These are phyloP conservation scores for Calonectria multiphialidica DNA, from an alignment of 2,329 filamentous ascomycete species.

Conservation along the genomic window DNA sequence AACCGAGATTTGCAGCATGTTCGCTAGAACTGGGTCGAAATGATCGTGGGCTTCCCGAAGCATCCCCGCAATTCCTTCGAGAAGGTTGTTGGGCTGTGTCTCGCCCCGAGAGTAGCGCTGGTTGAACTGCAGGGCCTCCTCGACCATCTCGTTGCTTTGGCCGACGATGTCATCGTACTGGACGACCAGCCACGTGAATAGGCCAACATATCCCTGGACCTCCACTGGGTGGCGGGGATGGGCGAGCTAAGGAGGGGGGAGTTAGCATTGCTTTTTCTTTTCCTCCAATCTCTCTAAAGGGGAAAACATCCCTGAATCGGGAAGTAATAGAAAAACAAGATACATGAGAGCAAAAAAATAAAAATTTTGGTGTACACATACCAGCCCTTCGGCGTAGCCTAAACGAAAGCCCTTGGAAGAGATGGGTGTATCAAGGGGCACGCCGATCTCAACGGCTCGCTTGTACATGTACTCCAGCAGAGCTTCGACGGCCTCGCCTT, in stretches of 20 bases:
- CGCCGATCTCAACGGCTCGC: constrained; percentile 14
- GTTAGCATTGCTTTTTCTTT: constrained; percentile 4
- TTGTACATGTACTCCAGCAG: constrained; percentile 16
- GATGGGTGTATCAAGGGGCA: constrained; percentile 13
- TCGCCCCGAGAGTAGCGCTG: constrained; percentile 16
- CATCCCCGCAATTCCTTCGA: constrained; percentile 14
- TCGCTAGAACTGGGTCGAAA: constrained; percentile 15
- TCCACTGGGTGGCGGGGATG: constrained; percentile 13
- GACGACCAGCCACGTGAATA: constrained; percentile 21
- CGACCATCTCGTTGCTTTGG: constrained; percentile 16
- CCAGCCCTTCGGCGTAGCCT: constrained; percentile 15
- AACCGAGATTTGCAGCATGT: constrained; percentile 19
- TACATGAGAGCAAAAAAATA: not conserved
- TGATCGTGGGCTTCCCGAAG: constrained; percentile 12
- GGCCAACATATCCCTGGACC: constrained; percentile 16
- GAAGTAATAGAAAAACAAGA: not conserved
- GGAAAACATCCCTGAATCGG: not conserved
- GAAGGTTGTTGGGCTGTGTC: constrained; percentile 12
- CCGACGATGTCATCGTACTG: constrained; percentile 21
- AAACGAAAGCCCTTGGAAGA: constrained; percentile 13
- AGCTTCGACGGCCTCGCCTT: constrained; percentile 16
- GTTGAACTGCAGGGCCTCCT: constrained; percentile 18
- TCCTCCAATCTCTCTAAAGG: not conserved
- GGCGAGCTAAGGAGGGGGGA: not conserved
- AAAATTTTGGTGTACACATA: not conserved